Evolutionary conservation across 192 early-diverging fungal species (phyloP).

Genomic region (Gonapodya sp.): DNA sequence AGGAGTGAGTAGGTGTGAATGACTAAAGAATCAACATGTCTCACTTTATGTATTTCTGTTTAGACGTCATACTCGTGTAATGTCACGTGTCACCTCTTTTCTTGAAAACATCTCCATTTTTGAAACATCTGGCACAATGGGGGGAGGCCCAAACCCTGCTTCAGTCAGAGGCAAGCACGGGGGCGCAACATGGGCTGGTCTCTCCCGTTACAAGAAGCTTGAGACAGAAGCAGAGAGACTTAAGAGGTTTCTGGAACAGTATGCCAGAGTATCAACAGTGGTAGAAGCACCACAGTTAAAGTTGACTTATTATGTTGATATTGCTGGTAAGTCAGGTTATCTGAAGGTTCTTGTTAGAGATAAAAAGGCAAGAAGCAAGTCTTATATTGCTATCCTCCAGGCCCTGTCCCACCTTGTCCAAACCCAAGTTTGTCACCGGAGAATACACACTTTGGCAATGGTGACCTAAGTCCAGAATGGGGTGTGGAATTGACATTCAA

Average conservation of each 20-base stretch:
- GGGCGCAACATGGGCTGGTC: slow-evolving; percentile 38
- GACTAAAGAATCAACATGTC: slow-evolving; percentile 4
- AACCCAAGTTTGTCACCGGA: slow-evolving; percentile 9
- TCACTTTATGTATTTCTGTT: no score
- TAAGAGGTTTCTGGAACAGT: slow-evolving; percentile 35
- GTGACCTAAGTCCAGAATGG: slow-evolving; percentile 61
- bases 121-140: background rate
- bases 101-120: background rate
- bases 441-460: slow-evolving; percentile 30
- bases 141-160: no score
- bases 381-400: slow-evolving; percentile 16
- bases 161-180: background rate
- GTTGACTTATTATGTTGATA: slow-evolving; percentile 55
- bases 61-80: slow-evolving; percentile 6
- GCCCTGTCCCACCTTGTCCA: slow-evolving; percentile 26
- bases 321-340: slow-evolving; percentile 36
- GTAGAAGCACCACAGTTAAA: slow-evolving; percentile 45
- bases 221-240: background rate
- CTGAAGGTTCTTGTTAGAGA: slow-evolving; percentile 8
- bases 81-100: background rate
- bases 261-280: slow-evolving; percentile 52
- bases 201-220: slow-evolving; percentile 41
- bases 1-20: background rate
- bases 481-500: slow-evolving; percentile 45
- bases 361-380: no score